A percentile compares a stretch with the other conserved stretches of the same genome.
Evolutionary conservation across 495 filamentous ascomycete species (phyloP).

Genomic region (Penicillium waksmanii): DNA sequence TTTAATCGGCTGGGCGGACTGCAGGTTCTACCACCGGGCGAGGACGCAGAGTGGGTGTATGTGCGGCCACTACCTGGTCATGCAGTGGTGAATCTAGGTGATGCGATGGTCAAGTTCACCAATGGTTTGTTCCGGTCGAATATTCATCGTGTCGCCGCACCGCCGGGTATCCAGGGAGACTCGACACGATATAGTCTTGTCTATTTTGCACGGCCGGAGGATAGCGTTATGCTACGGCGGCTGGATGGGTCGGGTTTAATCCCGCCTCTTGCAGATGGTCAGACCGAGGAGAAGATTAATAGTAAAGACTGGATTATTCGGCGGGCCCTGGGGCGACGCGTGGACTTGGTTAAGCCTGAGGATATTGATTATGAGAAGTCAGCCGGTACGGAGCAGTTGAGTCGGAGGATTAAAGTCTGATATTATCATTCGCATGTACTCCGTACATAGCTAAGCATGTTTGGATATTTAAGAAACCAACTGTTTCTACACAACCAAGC

Average conservation of each 20-base stretch:
- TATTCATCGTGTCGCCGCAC: conserved; percentile 63
- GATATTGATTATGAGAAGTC: conserved; percentile 42
- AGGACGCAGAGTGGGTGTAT: conserved; percentile 58
- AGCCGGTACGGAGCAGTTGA: conserved; percentile 45
- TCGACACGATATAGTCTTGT: conserved; percentile 60
- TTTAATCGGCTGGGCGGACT: conserved; percentile 65
- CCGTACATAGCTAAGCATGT: too few relatives aligned
- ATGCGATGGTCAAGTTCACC: conserved; percentile 66
- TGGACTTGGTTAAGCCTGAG: conserved; percentile 25
- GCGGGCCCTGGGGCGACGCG: conserved; percentile 44
- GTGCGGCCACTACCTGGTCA: conserved; percentile 61
- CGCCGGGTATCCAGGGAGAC: conserved; percentile 58
- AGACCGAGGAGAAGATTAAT: conserved; percentile 44
- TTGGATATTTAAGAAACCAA: too few relatives aligned
- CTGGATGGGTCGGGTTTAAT: conserved; percentile 41
- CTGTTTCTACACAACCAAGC: too few relatives aligned
- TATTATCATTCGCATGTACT: not conserved
- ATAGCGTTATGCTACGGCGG: conserved; percentile 54
- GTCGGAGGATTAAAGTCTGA: conserved; percentile 40
- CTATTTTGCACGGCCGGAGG: conserved; percentile 64
- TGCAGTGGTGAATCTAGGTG: conserved; percentile 67
- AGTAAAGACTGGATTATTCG: conserved; percentile 55
- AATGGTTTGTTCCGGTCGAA: conserved; percentile 62
- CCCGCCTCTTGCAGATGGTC: conserved; percentile 37
- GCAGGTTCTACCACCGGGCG: conserved; percentile 56